Base-by-base conservation (phyloP, 805 yeast species). In the Jamesozyma spencerorum region DNA sequence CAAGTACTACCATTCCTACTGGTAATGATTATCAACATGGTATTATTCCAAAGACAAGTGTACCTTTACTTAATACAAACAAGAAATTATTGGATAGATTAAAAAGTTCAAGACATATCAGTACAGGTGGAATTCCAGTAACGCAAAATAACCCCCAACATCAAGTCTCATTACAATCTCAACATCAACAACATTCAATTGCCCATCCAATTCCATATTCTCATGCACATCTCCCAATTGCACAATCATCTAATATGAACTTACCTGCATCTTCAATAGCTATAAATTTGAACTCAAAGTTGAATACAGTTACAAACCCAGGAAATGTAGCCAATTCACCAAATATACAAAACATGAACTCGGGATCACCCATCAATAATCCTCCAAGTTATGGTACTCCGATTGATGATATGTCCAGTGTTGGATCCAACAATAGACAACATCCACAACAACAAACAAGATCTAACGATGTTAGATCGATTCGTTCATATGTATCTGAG, bases 41-140 rank as follows among this genome's bases (percentile, higher is more conserved):
- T n/a, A 50, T 60, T 8, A 37, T 56, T 1, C 42, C 60, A 3
- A 60, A 58, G 40, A 49, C 54, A 54, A 60, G 65, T 40, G 65
- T 53, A 1, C 65, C 64, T 1, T 43, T 54, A 18, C 41, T 60
- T 28, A 60, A 55, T 37, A 50, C 47, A 24, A 50, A 50, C 24
- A 57, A 54, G 24, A 46, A 54, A 39, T 35, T 54, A 35, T 33
- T 44, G 18, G 50, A 50, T 31, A 44, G 61, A 34, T 45, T 55
- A 38, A 57, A 57, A 46, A 57, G 48, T 38, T 51, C 57, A 18
- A 53, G 63, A 36, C 63, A 56, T 41, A 57, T 56, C 7, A 61
- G 63, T 45, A 51, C 57, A 24, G 56, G 62, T 33, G 57, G 57
- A 1, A 51, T 56, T 1, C 55, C 60, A 18, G 26, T 34, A 5